Conservation (phyloP, 345 rosid species). For the Chamaenerion angustifolium region DNA sequence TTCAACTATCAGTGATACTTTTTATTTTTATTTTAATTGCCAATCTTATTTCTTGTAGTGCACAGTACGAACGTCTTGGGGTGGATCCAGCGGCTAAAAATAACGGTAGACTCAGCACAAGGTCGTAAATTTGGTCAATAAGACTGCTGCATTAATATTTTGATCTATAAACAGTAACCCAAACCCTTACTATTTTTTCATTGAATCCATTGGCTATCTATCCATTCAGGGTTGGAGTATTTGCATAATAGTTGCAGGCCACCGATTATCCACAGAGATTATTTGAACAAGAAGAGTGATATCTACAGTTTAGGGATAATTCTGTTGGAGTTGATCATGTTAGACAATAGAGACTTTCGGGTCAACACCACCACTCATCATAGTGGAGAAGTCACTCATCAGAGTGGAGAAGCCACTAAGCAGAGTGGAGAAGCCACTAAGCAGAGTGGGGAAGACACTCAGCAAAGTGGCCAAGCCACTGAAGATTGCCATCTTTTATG, state of each 20-base stretch:
- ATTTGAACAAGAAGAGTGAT: slow-evolving; percentile 31
- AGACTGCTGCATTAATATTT: background rate
- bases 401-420: no score
- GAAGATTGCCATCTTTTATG: no score
- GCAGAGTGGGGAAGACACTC: no score
- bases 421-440: no score
- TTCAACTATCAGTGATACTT: no score
- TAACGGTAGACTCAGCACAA: slow-evolving; percentile 26
- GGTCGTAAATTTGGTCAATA: slow-evolving; percentile 8
- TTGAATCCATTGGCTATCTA: no score
- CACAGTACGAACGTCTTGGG: slow-evolving; percentile 9
- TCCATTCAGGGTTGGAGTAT: slow-evolving; percentile 25
- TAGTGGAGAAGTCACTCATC: no score
- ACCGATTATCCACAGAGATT: slow-evolving; percentile 36
- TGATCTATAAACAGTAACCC: no score
- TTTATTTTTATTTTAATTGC: no score
- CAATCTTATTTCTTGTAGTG: background rate
- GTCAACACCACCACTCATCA: no score
- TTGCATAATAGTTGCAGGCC: slow-evolving; percentile 47
- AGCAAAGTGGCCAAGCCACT: no score
- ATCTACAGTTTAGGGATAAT: slow-evolving; percentile 43
- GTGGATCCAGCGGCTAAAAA: slow-evolving; percentile 21
- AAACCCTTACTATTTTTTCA: background rate
- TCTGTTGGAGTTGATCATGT: slow-evolving; percentile 39
- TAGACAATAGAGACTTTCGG: no score